phyloP scores from a whole-genome alignment of 1,284 basidiomycete genomes.

The Phlebopus sp. region DNA sequence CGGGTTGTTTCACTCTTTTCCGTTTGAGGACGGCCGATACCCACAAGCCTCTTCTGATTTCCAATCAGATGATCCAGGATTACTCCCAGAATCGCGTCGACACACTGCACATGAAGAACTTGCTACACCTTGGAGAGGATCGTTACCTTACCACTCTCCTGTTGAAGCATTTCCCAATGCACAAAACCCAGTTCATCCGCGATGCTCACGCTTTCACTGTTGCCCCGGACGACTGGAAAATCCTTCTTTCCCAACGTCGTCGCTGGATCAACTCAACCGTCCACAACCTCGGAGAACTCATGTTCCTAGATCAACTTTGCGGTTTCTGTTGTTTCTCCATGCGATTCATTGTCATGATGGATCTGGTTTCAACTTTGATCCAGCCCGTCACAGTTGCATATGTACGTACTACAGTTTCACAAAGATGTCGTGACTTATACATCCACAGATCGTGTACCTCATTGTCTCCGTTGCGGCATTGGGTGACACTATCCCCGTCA shows the following conservation, averaged over 20 bases:
- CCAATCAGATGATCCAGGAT: slow-evolving; percentile 87
- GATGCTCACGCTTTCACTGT: slow-evolving; percentile 93
- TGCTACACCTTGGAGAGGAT: slow-evolving; percentile 97
- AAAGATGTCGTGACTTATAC: slow-evolving; percentile 9
- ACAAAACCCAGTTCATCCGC: slow-evolving; percentile 93
- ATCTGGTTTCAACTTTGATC: slow-evolving; percentile 83
- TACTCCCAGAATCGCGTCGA: slow-evolving; percentile 97
- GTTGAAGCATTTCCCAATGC: slow-evolving; percentile 89
- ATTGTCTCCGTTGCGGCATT: slow-evolving; percentile 72
- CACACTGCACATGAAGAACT: slow-evolving; percentile 96
- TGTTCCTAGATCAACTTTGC: slow-evolving; percentile 91
- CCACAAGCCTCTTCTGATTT: slow-evolving; percentile 85
- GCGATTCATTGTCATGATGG: slow-evolving; percentile 97
- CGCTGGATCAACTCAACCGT: slow-evolving; percentile 99
- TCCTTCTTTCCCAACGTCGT: slow-evolving; percentile 94
- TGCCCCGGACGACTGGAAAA: slow-evolving; percentile 91
- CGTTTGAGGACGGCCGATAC: slow-evolving; percentile 91
- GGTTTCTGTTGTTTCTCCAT: slow-evolving; percentile 99
- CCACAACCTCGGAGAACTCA: slow-evolving; percentile 92
- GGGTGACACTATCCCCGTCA: slow-evolving; percentile 63
- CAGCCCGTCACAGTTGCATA: slow-evolving; percentile 94
- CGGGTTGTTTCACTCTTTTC: slow-evolving; percentile 96
- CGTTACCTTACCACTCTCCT: slow-evolving; percentile 95
- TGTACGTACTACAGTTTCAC: slow-evolving; percentile 48
- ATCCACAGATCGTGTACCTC: slow-evolving; percentile 76